Evolutionary conservation across 1,284 basidiomycete genomes (phyloP).

Genomic region (Stygiomarasmius scandens): DNA sequence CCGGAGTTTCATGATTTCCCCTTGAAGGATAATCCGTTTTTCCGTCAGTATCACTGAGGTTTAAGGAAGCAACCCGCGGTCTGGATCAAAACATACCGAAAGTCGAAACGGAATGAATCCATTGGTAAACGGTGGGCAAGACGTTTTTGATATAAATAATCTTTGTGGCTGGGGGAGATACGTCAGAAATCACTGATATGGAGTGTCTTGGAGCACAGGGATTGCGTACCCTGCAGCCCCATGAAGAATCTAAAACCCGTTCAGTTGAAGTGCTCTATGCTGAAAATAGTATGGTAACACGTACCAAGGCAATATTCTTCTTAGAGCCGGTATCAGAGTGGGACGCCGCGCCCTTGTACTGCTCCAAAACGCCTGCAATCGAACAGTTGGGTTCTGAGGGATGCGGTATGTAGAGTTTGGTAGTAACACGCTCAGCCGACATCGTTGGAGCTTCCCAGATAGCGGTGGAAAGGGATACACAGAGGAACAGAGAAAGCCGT

Average conservation of each 20-base stretch:
- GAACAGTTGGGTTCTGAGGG: constrained; percentile 45
- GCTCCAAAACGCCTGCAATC: constrained; percentile 68
- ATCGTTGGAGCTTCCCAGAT: no score
- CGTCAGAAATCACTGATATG: neutral
- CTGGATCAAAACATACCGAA: constrained; percentile 59
- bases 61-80: no score
- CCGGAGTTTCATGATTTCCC: constrained; percentile 75
- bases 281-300: constrained; percentile 25
- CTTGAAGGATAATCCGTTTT: constrained; percentile 27
- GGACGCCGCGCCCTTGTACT: constrained; percentile 46
- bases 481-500: no score
- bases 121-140: constrained; percentile 68
- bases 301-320: constrained; percentile 69
- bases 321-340: constrained; percentile 38
- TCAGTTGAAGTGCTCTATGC: no score
- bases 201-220: constrained; percentile 17
- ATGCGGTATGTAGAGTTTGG: constrained; percentile 49
- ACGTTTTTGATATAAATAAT: constrained; percentile 81
- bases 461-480: no score
- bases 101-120: constrained; percentile 85
- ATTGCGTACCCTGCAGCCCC: constrained; percentile 70
- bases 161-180: constrained; percentile 63
- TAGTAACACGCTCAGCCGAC: constrained; percentile 3
- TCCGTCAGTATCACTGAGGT: neutral
- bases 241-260: constrained; percentile 63